A percentile compares a stretch with the other conserved stretches of the same genome.
These are phyloP conservation scores for Tuber brumale DNA, from an alignment of 495 filamentous ascomycete species.

Conservation along the genomic window DNA sequence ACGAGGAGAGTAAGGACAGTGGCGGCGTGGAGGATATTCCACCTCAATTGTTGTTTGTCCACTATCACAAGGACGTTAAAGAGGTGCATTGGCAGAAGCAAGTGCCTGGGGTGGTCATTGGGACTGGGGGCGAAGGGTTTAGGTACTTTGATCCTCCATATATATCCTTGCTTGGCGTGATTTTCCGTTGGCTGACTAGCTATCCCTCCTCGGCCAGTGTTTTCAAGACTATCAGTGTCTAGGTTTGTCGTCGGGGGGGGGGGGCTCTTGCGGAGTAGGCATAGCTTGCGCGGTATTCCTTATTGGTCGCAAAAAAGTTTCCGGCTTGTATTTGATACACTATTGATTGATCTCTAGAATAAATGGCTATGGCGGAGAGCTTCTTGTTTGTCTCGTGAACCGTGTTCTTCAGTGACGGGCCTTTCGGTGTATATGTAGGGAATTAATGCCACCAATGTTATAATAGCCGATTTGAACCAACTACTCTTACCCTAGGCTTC, in stretches of 20 bases:
- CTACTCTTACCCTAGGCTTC: background rate
- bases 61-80: conserved; percentile 90
- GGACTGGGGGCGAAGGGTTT: conserved; percentile 81
- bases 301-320: background rate
- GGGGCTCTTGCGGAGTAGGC: background rate
- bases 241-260: background rate
- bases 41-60: conserved; percentile 89
- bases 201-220: conserved; percentile 46
- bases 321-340: background rate
- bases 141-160: conserved; percentile 47
- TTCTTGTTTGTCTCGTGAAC: background rate
- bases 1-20: conserved; percentile 87
- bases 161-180: background rate
- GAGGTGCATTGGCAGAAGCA: conserved; percentile 96
- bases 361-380: background rate
- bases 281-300: background rate
- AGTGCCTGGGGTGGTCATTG: conserved; percentile 84
- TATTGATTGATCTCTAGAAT: background rate
- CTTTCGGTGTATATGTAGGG: background rate
- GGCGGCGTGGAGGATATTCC: conserved; percentile 83
- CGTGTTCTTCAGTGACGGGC: background rate
- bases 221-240: conserved; percentile 64
- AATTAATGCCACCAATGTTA: background rate
- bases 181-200: conserved; percentile 1
- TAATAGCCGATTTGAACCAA: background rate